Evolutionary conservation across 768 basidiomycete species (phyloP).

Genomic region (Postia placenta): DNA sequence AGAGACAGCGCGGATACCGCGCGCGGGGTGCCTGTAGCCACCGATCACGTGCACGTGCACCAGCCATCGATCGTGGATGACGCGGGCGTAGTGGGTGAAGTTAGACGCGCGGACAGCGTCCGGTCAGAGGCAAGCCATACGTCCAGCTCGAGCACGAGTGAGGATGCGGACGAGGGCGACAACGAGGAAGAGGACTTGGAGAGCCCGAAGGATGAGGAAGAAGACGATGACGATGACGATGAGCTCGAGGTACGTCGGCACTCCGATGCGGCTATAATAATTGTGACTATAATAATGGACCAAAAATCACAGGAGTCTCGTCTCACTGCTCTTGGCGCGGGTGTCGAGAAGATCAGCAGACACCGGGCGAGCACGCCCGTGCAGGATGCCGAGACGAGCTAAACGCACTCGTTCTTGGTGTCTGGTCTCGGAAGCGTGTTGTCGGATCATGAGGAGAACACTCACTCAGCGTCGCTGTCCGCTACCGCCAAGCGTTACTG

Average conservation of each 20-base stretch:
- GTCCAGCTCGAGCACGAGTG: slow-evolving; percentile 17
- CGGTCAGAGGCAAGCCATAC: slow-evolving; percentile 14
- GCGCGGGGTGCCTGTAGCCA: slow-evolving; percentile 9
- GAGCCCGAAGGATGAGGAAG: slow-evolving; percentile 15
- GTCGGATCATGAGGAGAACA: too few species aligned
- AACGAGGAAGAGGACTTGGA: slow-evolving; percentile 24
- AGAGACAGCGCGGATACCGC: slow-evolving; percentile 21
- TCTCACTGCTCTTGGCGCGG: slow-evolving; percentile 29
- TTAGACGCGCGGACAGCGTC: slow-evolving; percentile 6
- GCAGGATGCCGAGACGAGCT: neutral
- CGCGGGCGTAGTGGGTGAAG: neutral
- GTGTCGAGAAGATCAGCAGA: slow-evolving; percentile 45
- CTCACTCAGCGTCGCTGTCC: too few species aligned
- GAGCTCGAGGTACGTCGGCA: slow-evolving; percentile 17
- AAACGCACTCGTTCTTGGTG: too few species aligned
- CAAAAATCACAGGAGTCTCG: slow-evolving; percentile 8
- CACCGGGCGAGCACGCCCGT: slow-evolving; percentile 24
- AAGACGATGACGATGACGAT: slow-evolving; percentile 24
- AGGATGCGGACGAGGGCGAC: slow-evolving; percentile 23
- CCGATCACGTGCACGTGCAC: slow-evolving; percentile 1
- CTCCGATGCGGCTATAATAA: too few species aligned
- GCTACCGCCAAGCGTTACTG: too few species aligned
- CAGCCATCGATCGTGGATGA: neutral
- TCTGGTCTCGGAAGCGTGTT: too few species aligned
- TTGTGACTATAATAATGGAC: neutral